phyloP scores from a whole-genome alignment of 2,329 filamentous ascomycete species.

The Gnomoniopsis sp. region DNA sequence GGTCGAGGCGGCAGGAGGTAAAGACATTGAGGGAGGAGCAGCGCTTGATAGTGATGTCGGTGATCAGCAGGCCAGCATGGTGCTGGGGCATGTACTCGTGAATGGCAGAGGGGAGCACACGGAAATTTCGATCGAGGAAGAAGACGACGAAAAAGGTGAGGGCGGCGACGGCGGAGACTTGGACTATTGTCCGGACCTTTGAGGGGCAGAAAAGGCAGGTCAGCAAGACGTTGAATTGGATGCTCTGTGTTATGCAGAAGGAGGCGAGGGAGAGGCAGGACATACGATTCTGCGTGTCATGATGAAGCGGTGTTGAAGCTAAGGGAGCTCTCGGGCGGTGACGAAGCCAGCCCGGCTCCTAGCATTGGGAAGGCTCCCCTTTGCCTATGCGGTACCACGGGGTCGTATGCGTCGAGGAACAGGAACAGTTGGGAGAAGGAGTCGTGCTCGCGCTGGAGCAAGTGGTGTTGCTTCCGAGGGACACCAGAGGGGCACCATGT shows the following conservation, averaged over 20 bases:
- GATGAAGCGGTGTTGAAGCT: neutral
- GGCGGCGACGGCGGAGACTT: constrained; percentile 65
- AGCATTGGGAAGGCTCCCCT: constrained; percentile 8
- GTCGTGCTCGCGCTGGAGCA: constrained; percentile 4
- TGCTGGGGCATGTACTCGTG: constrained; percentile 85
- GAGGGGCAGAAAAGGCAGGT: neutral
- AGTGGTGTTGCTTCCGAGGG: constrained; percentile 17
- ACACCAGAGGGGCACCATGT: constrained; percentile 16
- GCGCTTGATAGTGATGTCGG: constrained; percentile 74
- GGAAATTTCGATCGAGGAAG: constrained; percentile 84
- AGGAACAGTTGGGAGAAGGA: neutral
- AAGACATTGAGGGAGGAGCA: constrained; percentile 75
- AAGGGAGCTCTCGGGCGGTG: constrained; percentile 9
- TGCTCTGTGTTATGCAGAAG: neutral
- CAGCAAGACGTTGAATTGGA: neutral
- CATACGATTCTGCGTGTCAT: constrained; percentile 20
- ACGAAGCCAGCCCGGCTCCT: constrained; percentile 14
- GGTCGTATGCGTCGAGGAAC: neutral
- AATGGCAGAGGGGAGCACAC: constrained; percentile 78
- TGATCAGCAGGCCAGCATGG: constrained; percentile 79
- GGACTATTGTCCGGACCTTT: constrained; percentile 68
- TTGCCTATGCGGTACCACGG: constrained; percentile 5
- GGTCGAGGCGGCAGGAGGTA: constrained; percentile 71
- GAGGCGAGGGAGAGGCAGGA: neutral
- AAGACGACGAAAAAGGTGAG: constrained; percentile 70